phyloP scores from a whole-genome alignment of 108 stramenopile species.

The Poteriospumella lacustris region DNA sequence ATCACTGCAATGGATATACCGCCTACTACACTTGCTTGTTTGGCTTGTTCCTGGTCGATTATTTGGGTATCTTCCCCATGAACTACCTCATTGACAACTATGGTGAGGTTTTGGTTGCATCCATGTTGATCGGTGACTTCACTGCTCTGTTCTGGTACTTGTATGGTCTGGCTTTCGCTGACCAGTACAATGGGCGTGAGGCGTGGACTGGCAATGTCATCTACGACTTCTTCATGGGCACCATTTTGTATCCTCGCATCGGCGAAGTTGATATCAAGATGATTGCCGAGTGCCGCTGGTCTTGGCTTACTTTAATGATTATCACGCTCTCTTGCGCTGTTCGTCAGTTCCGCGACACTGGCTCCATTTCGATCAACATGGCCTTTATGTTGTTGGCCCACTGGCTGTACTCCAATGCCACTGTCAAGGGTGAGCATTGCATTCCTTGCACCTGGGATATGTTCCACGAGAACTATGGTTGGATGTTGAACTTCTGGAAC shows the following conservation, averaged over 20 bases:
- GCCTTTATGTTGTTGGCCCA: slow-evolving; percentile 59
- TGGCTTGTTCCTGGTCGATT: background rate
- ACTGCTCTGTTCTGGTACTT: background rate
- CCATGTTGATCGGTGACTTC: background rate
- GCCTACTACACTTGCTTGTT: background rate
- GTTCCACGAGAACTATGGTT: slow-evolving; percentile 62
- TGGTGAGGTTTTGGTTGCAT: background rate
- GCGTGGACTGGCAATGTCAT: background rate
- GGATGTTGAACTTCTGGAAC: slow-evolving; percentile 65
- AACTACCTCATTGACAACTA: background rate
- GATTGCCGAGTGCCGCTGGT: slow-evolving; percentile 56
- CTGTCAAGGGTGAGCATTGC: slow-evolving; percentile 63
- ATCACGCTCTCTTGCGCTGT: slow-evolving; percentile 51
- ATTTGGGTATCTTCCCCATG: background rate
- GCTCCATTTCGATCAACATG: slow-evolving; percentile 45
- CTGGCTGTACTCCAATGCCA: slow-evolving; percentile 56
- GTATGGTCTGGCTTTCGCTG: background rate
- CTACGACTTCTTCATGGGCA: slow-evolving; percentile 59
- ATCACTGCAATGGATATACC: slow-evolving; percentile 13
- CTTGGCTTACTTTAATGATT: slow-evolving; percentile 56
- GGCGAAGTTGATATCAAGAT: slow-evolving; percentile 56
- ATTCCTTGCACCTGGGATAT: slow-evolving; percentile 65
- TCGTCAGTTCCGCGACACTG: slow-evolving; percentile 46
- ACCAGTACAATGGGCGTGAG: background rate
- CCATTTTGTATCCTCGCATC: slow-evolving; percentile 54